phyloP scores from a whole-genome alignment of 2,329 filamentous ascomycete species.

The Fusarium sp. region DNA sequence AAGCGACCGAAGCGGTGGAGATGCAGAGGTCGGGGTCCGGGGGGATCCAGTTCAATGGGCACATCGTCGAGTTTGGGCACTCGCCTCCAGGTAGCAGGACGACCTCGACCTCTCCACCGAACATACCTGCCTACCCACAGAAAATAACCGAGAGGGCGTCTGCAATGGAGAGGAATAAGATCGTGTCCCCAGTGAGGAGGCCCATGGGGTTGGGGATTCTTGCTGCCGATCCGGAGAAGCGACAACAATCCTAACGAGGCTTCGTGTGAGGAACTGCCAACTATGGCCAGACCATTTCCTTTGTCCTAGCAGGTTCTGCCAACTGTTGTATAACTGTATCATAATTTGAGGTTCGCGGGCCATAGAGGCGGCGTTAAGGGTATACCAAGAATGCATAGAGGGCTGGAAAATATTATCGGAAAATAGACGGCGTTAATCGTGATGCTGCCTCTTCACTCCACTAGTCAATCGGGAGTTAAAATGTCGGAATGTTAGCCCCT shows the following conservation, averaged over 20 bases:
- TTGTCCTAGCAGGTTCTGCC: background rate
- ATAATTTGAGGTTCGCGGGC: background rate
- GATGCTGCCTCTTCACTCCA: background rate
- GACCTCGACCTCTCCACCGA: background rate
- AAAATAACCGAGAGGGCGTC: conserved; percentile 23
- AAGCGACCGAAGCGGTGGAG: conserved; percentile 20
- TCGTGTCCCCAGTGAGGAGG: background rate
- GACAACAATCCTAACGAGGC: conserved; percentile 2
- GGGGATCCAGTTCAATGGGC: conserved; percentile 37
- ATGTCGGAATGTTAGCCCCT: background rate
- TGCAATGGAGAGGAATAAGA: conserved; percentile 12
- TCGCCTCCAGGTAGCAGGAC: conserved; percentile 1
- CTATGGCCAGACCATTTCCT: background rate
- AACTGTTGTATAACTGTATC: conserved; percentile 4
- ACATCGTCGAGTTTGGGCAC: conserved; percentile 37
- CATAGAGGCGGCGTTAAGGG: background rate
- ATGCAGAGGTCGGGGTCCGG: conserved; percentile 41
- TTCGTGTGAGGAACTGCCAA: background rate
- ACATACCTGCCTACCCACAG: conserved; percentile 21
- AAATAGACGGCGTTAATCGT: background rate
- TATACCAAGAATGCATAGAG: background rate
- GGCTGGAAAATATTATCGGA: background rate
- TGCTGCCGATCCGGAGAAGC: conserved; percentile 3
- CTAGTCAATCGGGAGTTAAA: background rate
- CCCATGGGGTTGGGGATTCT: conserved; percentile 21